Evolutionary conservation across 192 early-diverging fungal species (phyloP).

Genomic region (Bifiguratus adelaidae): DNA sequence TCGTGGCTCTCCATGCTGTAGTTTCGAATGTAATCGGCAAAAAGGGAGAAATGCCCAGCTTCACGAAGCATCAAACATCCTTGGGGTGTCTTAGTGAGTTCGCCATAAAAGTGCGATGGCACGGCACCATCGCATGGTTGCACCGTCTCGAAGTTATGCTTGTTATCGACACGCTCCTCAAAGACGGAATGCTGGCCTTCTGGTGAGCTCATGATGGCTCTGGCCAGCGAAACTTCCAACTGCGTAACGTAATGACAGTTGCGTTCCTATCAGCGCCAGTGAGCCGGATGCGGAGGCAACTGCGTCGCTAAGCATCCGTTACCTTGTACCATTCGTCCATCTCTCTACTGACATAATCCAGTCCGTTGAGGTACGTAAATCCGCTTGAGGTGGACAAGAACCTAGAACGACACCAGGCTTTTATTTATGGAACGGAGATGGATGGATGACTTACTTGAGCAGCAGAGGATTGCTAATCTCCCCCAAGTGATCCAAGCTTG

Average conservation of each 20-base stretch:
- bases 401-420: conserved; percentile 8
- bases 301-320: conserved; percentile 1
- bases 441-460: conserved; percentile 24
- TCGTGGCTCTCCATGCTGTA: conserved; percentile 27
- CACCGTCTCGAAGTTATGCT: conserved; percentile 19
- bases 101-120: conserved; percentile 72
- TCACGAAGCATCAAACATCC: conserved; percentile 51
- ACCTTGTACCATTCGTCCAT: conserved; percentile 81
- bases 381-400: conserved; percentile 64
- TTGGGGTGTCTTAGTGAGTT: conserved; percentile 64
- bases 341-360: conserved; percentile 64
- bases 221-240: conserved; percentile 50
- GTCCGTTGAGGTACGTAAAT: conserved; percentile 54
- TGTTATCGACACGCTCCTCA: conserved; percentile 25
- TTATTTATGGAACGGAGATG: no score
- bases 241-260: conserved; percentile 57
- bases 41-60: conserved; percentile 54
- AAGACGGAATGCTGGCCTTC: conserved; percentile 14
- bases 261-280: conserved; percentile 26
- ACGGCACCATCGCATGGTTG: conserved; percentile 26
- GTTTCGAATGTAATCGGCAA: conserved; percentile 46
- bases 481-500: conserved; percentile 64
- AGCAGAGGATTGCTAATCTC: conserved; percentile 57
- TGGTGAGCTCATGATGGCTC: conserved; percentile 23
- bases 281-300: background rate